Evolutionary conservation across 148 eudicot genomes (phyloP).

Genomic region (Fagopyrum homotropicum): DNA sequence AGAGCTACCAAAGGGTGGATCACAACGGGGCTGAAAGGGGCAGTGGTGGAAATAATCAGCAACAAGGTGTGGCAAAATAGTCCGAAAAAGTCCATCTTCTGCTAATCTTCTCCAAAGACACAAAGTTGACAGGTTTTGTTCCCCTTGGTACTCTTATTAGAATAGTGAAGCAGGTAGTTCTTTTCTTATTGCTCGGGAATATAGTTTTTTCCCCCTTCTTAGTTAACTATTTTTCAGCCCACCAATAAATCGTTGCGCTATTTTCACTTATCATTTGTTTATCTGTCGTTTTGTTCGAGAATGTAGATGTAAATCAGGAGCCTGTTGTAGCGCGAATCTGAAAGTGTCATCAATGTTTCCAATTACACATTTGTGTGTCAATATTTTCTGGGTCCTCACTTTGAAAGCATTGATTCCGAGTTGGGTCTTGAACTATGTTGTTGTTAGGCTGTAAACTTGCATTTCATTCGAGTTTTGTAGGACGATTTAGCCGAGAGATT

Average conservation of each 20-base stretch:
- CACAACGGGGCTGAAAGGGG: slow-evolving; percentile 30
- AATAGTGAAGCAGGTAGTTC: slow-evolving; percentile 8
- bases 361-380: background rate
- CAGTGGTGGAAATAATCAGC: background rate
- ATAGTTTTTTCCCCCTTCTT: background rate
- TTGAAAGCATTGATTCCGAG: background rate
- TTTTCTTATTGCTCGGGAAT: slow-evolving; percentile 3
- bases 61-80: slow-evolving; percentile 21
- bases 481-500: no score
- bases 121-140: slow-evolving; percentile 9
- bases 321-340: background rate
- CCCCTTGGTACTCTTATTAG: background rate
- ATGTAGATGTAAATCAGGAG: slow-evolving; percentile 10
- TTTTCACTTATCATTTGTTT: background rate
- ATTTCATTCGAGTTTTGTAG: no score
- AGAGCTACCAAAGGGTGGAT: slow-evolving; percentile 49
- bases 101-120: slow-evolving; percentile 10
- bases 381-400: background rate
- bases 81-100: background rate
- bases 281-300: background rate
- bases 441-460: background rate
- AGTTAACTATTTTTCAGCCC: slow-evolving; percentile 10
- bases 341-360: background rate
- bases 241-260: slow-evolving; percentile 9
- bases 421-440: background rate